A percentile compares a stretch with the other conserved stretches of the same genome.
These are phyloP conservation scores for Quercus aquifolioides DNA, from an alignment of 306 rosid genomes.

Conservation along the genomic window DNA sequence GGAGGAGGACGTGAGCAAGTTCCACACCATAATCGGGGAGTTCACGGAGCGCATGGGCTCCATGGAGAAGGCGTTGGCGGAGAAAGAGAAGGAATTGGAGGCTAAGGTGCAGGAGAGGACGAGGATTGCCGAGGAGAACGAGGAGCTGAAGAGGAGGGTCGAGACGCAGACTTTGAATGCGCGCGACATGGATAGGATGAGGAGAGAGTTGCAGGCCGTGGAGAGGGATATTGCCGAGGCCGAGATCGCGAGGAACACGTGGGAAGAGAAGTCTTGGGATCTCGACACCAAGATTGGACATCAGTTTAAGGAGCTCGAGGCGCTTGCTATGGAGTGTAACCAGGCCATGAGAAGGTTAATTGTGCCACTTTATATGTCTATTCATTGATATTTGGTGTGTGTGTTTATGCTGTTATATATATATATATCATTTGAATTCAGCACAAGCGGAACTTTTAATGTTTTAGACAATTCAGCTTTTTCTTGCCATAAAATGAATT, in stretches of 20 bases:
- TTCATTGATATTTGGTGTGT: neutral
- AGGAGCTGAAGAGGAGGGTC: conserved; percentile 60
- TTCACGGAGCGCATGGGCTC: conserved; percentile 32
- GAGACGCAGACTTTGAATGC: conserved; percentile 64
- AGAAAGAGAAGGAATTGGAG: conserved; percentile 60
- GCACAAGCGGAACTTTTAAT: neutral
- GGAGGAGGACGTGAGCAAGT: conserved; percentile 77
- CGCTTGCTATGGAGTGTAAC: conserved; percentile 71
- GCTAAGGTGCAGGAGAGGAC: conserved; percentile 49
- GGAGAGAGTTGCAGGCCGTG: conserved; percentile 79
- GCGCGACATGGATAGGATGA: conserved; percentile 92
- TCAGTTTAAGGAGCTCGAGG: conserved; percentile 67
- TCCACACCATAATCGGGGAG: conserved; percentile 54
- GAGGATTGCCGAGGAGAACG: conserved; percentile 59
- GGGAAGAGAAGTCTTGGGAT: conserved; percentile 90
- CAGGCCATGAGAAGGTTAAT: conserved; percentile 62
- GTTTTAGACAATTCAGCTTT: neutral
- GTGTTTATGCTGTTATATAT: neutral
- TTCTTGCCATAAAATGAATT: neutral
- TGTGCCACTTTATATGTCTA: neutral
- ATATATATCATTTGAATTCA: neutral
- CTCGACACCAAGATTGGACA: conserved; percentile 43
- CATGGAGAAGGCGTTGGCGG: conserved; percentile 45
- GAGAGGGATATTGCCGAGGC: conserved; percentile 78
- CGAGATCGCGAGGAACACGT: conserved; percentile 54